phyloP scores from a whole-genome alignment of 495 filamentous ascomycete species.

The Hypoxylon trugodes region DNA sequence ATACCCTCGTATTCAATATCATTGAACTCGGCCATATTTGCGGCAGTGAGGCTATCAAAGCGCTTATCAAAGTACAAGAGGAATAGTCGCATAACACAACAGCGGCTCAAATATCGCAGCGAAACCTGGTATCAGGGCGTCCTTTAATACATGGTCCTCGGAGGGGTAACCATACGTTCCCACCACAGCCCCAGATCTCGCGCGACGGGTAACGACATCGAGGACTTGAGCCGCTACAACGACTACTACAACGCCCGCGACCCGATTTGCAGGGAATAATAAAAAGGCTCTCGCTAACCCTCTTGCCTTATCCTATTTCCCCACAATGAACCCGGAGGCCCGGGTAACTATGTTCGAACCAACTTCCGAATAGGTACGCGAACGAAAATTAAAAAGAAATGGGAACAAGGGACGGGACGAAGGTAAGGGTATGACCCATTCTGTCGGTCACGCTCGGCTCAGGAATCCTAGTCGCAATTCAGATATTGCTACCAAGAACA shows the following conservation, averaged over 20 bases:
- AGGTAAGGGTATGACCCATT: slow-evolving; percentile 9
- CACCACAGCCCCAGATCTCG: background rate
- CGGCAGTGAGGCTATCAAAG: background rate
- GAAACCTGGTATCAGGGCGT: background rate
- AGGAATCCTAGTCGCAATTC: slow-evolving; percentile 10
- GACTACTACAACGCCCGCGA: too few relatives aligned
- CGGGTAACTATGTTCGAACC: slow-evolving; percentile 8
- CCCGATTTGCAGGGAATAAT: slow-evolving; percentile 14
- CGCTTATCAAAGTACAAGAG: background rate
- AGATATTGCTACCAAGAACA: slow-evolving; percentile 13
- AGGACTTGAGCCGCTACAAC: slow-evolving; percentile 7
- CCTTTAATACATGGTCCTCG: slow-evolving; percentile 19
- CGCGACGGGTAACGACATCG: background rate
- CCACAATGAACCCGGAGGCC: slow-evolving; percentile 18
- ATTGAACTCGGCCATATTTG: slow-evolving; percentile 20
- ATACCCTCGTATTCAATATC: slow-evolving; percentile 27
- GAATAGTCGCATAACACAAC: background rate
- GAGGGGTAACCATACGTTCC: slow-evolving; percentile 9
- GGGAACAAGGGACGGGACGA: slow-evolving; percentile 16
- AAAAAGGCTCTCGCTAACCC: background rate
- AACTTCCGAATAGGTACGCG: background rate
- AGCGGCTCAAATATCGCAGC: background rate
- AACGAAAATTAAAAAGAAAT: slow-evolving; percentile 1
- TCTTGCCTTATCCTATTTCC: slow-evolving; percentile 2
- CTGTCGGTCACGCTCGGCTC: slow-evolving; percentile 11